Base-by-base conservation (phyloP, 805 yeast genomes). In the Candida quercuum region DNA sequence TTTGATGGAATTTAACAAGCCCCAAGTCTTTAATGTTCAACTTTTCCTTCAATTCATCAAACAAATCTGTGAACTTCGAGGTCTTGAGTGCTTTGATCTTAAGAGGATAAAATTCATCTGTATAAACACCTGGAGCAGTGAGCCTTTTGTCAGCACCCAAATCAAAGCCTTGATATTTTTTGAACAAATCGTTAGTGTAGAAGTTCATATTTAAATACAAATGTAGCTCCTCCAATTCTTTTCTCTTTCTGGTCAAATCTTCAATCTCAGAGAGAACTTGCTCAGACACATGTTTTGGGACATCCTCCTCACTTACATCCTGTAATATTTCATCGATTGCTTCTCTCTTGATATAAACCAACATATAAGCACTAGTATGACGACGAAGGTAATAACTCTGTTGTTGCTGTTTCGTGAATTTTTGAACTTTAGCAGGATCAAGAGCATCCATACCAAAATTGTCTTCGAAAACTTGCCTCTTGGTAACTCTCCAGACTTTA, bases 361-460 rank as follows among this genome's bases (percentile, higher is more conserved):
- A 74, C 99, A 93, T 93, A 56, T 93, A 93, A 2, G 99, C 99
- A 29, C 93, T 86, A 0, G 98, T 89, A 27, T 87, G 93, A 33
- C 96, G 77, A 47, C 86, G 76, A 21, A 84, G 64, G 32, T 72
- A 68, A 40, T 81, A 80, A 34, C 72, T 80, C 42, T 77, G 78
- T 38, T 76, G 81, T 45, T 82, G 81, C 13, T 63, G 63, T 49
- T 82, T 69, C 0, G 81, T 61, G 63, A 83, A 60, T 36, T 63
- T 64, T 28, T 71, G 64, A 16, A 78, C 57, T 31, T 72, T 70
- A 11, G 64, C 67, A 17, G 69, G 72, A 2, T 76, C 52, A 15
- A 78, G 47, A 40, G 72, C 74, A 38, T 80, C 80, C 15, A 86
- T 86, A 5, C 99, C 99, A 63, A 78, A 93, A 57, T 91, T 93